Evolutionary conservation across 306 rosid species (phyloP).

Genomic region (Inga oerstediana): DNA sequence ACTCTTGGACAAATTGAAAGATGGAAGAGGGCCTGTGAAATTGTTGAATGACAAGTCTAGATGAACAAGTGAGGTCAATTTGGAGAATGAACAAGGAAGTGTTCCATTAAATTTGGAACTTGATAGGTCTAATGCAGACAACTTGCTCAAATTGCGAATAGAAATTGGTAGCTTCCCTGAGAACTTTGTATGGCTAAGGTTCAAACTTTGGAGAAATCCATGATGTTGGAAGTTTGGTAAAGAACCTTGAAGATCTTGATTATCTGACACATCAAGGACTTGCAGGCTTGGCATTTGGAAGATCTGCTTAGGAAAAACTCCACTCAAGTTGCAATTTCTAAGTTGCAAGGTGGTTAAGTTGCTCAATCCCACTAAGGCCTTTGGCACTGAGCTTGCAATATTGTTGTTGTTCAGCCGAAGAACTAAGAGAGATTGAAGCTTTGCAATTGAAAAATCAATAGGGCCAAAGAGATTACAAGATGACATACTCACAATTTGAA

Average conservation of each 20-base stretch:
- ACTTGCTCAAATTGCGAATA: constrained; percentile 23
- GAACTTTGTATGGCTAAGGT: constrained; percentile 26
- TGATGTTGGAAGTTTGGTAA: constrained; percentile 40
- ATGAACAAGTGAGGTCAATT: constrained; percentile 37
- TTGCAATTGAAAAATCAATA: constrained; percentile 34
- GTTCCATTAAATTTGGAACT: constrained; percentile 34
- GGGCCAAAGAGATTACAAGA: constrained; percentile 44
- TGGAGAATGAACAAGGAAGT: constrained; percentile 34
- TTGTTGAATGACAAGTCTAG: constrained; percentile 41
- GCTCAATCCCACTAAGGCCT: constrained; percentile 28
- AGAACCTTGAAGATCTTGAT: constrained; percentile 30
- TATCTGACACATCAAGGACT: constrained; percentile 35
- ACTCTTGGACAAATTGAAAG: constrained; percentile 34
- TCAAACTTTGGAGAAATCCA: constrained; percentile 8
- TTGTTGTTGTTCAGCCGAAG: constrained; percentile 25
- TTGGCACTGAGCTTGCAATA: constrained; percentile 35
- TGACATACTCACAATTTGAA: constrained; percentile 44
- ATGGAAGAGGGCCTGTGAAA: constrained; percentile 45
- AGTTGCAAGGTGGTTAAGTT: constrained; percentile 29
- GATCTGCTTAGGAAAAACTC: constrained; percentile 37
- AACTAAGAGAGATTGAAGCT: constrained; percentile 16
- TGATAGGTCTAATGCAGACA: constrained; percentile 36
- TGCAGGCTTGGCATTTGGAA: constrained; percentile 36
- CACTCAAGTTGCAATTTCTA: constrained; percentile 11
- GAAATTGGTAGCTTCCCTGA: constrained; percentile 35